Evolutionary conservation across 2,329 filamentous ascomycete genomes (phyloP), one percentile per base, ranked within the genome.

Genomic region (Calonectria pteridis): DNA sequence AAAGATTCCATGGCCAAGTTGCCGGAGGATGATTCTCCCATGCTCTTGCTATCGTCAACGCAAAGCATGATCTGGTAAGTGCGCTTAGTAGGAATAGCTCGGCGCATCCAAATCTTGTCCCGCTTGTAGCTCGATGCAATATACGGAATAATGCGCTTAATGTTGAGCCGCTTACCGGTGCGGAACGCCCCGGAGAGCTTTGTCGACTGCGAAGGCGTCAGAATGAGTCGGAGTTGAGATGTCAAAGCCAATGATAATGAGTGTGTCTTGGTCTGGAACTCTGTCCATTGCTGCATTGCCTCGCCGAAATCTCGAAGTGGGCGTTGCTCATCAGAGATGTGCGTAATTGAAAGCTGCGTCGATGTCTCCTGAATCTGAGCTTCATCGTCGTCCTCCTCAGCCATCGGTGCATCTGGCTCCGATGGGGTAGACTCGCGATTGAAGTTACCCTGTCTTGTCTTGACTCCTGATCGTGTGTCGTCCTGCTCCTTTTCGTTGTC

Each of bases 51-150:
- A 87, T 99, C 97, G 84, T 99, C 97, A 46, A 99, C 95, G 49
- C 97, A 97, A 64, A 99, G 93, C 87, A 99, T 92, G 84, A 99
- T 97, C 85, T 99, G 97, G 86, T 99, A 99, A 71, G 93, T 94
- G 50, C 97, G 94, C 86, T 98, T 98, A 46, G 93, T 96, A 1
- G 97, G 97, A 64, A 98, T 92, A 40, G 92, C 93, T 70, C 97
- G 93, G 18, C 97, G 94, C 93, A 99, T 98, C 97, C 97, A 99
- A 85, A 99, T 99, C 89, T 99, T 99, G 90, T 99, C 97, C 74
- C 97, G 94, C 89, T 98, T 98, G 90, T 98, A 99, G 82, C 94
- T 93, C 0, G 96, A 98, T 1, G 97, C 97, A 79, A 99, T 98
- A 86, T 99, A 99, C 0, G 97, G 97, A 81, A 99, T 99, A 85